Conservation (phyloP, 1,139 yeast species). For the Hansenula lynferdii region DNA sequence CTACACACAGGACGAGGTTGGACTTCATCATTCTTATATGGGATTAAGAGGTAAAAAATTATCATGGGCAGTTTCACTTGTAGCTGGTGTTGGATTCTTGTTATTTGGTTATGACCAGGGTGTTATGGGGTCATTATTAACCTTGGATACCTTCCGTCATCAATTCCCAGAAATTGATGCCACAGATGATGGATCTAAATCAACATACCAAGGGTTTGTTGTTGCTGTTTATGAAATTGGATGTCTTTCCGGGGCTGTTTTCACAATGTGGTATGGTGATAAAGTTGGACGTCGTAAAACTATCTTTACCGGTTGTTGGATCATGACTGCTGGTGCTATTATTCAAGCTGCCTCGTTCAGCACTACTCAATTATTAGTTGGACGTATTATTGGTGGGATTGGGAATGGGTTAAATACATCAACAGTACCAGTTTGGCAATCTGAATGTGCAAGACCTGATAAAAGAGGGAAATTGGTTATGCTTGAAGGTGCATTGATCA, state of each 20-base stretch:
- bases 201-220: conserved; percentile 43
- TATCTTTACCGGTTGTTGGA: conserved; percentile 52
- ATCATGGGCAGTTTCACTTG: background rate
- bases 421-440: conserved; percentile 80
- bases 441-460: conserved; percentile 70
- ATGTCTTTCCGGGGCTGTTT: conserved; percentile 68
- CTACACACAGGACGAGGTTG: too few species aligned
- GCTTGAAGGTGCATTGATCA: conserved; percentile 66
- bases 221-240: conserved; percentile 74
- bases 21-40: background rate
- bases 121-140: conserved; percentile 66
- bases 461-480: conserved; percentile 69
- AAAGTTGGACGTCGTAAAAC: conserved; percentile 57
- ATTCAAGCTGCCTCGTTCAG: conserved; percentile 45
- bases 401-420: conserved; percentile 80
- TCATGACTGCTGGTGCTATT: conserved; percentile 58
- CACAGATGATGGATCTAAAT: conserved; percentile 2
- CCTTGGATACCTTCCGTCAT: conserved; percentile 51
- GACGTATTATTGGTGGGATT: conserved; percentile 72
- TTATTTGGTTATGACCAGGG: conserved; percentile 59
- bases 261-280: conserved; percentile 62
- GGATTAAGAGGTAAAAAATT: background rate
- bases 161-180: conserved; percentile 52
- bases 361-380: conserved; percentile 68
- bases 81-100: conserved; percentile 1